These are phyloP conservation scores for Litsea cubeba DNA, from an alignment of 164 flowering plant species.

Conservation along the genomic window DNA sequence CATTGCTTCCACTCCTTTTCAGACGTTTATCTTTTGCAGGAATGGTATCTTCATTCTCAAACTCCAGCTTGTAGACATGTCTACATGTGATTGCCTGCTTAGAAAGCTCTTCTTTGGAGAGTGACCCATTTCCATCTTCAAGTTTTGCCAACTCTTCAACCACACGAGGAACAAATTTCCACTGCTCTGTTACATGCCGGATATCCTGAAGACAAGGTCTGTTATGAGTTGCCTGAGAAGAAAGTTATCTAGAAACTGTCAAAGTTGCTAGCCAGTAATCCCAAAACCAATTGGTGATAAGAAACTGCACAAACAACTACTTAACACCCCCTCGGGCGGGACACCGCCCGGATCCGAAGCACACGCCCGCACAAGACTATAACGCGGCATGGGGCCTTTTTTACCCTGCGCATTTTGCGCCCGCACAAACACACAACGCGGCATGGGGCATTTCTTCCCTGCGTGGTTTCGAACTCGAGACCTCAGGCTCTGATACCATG, in stretches of 20 bases:
- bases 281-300: no score
- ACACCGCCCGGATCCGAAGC: no score
- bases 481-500: no score
- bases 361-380: no score
- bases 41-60: slow-evolving; percentile 21
- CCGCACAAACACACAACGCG: no score
- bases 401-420: no score
- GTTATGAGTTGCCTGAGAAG: not conserved
- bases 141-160: slow-evolving; percentile 63
- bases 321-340: no score
- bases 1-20: slow-evolving; percentile 13
- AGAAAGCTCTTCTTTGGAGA: slow-evolving; percentile 49
- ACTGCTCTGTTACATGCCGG: slow-evolving; percentile 47
- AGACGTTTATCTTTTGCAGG: slow-evolving; percentile 20
- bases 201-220: slow-evolving; percentile 42
- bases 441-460: no score
- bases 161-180: slow-evolving; percentile 72
- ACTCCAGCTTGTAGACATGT: slow-evolving; percentile 52
- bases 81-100: slow-evolving; percentile 52
- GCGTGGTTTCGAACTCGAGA: no score
- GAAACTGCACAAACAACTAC: no score
- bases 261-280: no score
- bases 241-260: not conserved
- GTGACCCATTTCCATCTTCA: slow-evolving; percentile 20
- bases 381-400: no score